Conservation (phyloP, 257 asterid genomes). For the Petrea volubilis region DNA sequence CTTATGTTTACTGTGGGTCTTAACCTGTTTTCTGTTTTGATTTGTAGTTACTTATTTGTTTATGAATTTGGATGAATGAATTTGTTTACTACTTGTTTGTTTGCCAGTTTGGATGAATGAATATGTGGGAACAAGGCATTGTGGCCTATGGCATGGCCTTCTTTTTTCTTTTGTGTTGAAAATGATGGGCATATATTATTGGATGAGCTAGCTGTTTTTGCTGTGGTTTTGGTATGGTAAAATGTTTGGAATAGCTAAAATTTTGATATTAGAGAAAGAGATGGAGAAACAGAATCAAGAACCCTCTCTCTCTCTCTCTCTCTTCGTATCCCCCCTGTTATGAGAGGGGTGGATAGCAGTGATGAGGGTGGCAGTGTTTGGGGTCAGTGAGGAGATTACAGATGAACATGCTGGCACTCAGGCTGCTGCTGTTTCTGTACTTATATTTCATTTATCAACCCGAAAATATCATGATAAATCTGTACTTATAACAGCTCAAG, state of each 20-base stretch:
- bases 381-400: conserved; percentile 79
- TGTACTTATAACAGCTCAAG: not conserved
- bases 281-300: conserved; percentile 6
- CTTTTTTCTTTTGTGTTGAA: not conserved
- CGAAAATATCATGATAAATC: not conserved
- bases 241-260: not conserved
- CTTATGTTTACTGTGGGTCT: too few relatives aligned
- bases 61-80: too few relatives aligned
- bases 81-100: too few relatives aligned
- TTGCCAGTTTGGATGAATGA: too few relatives aligned
- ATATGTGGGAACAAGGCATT: not conserved
- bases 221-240: not conserved
- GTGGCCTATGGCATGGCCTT: not conserved
- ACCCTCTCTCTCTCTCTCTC: not conserved
- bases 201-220: conserved; percentile 16
- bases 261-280: too few relatives aligned
- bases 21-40: too few relatives aligned
- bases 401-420: too few relatives aligned
- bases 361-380: conserved; percentile 73
- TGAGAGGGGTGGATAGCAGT: conserved; percentile 60
- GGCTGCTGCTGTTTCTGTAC: conserved; percentile 40
- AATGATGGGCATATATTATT: not conserved
- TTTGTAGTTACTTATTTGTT: too few relatives aligned
- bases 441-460: not conserved
- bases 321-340: not conserved